Percentiles rank a stretch among this genome's conserved stretches.
Conservation (phyloP, 1,284 basidiomycete species). For the Leccinum griseonigrum region DNA sequence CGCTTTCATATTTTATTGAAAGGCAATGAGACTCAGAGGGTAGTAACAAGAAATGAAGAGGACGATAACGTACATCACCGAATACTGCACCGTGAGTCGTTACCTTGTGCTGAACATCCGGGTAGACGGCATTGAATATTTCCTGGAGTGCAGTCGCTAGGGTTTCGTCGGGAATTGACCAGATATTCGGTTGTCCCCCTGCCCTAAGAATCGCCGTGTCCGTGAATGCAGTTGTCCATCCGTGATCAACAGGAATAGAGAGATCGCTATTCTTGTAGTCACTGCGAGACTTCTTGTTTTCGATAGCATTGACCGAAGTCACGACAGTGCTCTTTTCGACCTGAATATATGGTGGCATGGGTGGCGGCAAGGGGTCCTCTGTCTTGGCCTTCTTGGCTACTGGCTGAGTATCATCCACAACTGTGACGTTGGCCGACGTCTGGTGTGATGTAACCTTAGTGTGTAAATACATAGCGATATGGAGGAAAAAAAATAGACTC, state of each 20-base stretch:
- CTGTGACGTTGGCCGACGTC: neutral
- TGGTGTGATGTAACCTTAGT: neutral
- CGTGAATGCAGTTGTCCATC: neutral
- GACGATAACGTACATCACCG: conserved; percentile 2
- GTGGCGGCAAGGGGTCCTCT: too few species aligned
- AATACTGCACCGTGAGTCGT: conserved; percentile 4
- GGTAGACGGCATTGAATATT: conserved; percentile 9
- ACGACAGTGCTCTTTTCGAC: too few species aligned
- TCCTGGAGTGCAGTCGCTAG: conserved; percentile 6
- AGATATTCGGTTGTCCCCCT: conserved; percentile 6
- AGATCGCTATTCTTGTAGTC: too few species aligned
- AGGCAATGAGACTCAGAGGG: neutral
- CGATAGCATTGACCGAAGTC: too few species aligned
- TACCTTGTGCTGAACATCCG: conserved; percentile 2
- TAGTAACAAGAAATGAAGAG: neutral
- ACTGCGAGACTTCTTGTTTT: too few species aligned
- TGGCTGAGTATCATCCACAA: too few species aligned
- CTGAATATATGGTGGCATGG: too few species aligned
- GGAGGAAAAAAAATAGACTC: too few species aligned
- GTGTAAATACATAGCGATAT: too few species aligned
- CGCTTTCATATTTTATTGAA: conserved; percentile 1
- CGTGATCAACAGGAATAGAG: neutral
- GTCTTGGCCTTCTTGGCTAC: too few species aligned
- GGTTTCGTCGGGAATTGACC: conserved; percentile 6
- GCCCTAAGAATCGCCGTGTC: conserved; percentile 9